These are phyloP conservation scores for Sclerotinia spermophila DNA, from an alignment of 2,329 filamentous ascomycete genomes.

Conservation along the genomic window DNA sequence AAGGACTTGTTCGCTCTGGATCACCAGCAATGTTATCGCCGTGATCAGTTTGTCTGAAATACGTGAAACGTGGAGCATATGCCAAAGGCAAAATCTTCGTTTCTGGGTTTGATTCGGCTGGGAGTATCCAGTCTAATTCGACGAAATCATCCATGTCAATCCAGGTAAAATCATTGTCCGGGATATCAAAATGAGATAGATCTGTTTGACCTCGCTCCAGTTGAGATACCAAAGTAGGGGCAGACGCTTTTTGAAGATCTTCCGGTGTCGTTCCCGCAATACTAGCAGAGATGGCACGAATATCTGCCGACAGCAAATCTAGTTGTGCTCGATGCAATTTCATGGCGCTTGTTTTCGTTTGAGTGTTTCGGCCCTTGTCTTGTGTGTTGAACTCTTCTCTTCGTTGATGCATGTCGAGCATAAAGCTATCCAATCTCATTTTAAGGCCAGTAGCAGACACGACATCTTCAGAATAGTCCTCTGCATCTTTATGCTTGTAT, in stretches of 20 bases:
- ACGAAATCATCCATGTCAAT: conserved; percentile 99
- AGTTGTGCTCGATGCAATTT: conserved; percentile 93
- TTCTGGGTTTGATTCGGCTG: conserved; percentile 82
- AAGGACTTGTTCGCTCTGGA: conserved; percentile 77
- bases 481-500: conserved; percentile 95
- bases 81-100: conserved; percentile 92
- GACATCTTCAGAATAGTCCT: conserved; percentile 72
- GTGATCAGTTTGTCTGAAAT: conserved; percentile 96
- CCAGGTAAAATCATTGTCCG: conserved; percentile 93
- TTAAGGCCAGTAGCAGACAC: conserved; percentile 96
- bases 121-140: conserved; percentile 93
- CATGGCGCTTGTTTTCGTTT: conserved; percentile 84
- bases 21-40: conserved; percentile 75
- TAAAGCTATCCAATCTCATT: conserved; percentile 92
- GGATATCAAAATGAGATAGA: conserved; percentile 88
- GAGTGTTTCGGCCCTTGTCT: conserved; percentile 70
- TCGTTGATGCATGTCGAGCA: conserved; percentile 91
- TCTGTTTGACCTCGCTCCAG: conserved; percentile 59
- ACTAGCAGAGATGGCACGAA: conserved; percentile 87
- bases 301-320: conserved; percentile 85
- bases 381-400: conserved; percentile 86
- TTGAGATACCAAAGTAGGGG: conserved; percentile 49
- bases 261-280: conserved; percentile 78
- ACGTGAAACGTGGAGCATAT: conserved; percentile 91
- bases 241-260: conserved; percentile 61